Conservation (phyloP, 2,329 filamentous ascomycete genomes). For the Apiospora arundinis region DNA sequence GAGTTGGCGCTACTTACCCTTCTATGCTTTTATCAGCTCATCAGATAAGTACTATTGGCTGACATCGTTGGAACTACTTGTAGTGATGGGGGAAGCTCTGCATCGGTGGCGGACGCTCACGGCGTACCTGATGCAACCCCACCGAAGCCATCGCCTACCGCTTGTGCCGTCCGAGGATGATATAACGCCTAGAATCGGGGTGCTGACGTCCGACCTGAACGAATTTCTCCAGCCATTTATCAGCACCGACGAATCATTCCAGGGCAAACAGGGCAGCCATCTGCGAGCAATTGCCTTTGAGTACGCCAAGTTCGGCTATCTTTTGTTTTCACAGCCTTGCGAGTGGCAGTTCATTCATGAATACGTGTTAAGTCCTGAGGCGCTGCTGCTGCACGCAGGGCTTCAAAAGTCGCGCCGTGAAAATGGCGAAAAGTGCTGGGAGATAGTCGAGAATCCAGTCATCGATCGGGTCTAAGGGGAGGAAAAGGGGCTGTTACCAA, state of each 20-base stretch:
- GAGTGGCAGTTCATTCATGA: neutral
- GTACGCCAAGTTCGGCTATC: neutral
- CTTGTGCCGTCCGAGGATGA: neutral
- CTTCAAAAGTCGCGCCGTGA: neutral
- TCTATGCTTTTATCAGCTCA: neutral
- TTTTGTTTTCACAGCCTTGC: neutral
- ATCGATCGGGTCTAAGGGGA: neutral
- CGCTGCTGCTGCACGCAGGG: neutral
- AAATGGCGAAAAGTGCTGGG: neutral
- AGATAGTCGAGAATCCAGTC: neutral
- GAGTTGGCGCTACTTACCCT: fast-evolving
- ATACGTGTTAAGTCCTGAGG: neutral
- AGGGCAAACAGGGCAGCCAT: neutral
- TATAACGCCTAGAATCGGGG: neutral
- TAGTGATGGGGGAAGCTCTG: neutral
- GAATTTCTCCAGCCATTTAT: neutral
- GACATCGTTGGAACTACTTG: no score
- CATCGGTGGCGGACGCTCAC: neutral
- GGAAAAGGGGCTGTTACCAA: neutral
- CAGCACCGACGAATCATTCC: neutral
- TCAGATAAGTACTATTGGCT: neutral
- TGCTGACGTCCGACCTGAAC: neutral
- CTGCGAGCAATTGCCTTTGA: neutral
- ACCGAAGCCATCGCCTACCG: neutral
- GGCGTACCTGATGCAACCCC: neutral